Conservation (phyloP, 768 basidiomycete genomes). For the Tephrocybe sp. region DNA sequence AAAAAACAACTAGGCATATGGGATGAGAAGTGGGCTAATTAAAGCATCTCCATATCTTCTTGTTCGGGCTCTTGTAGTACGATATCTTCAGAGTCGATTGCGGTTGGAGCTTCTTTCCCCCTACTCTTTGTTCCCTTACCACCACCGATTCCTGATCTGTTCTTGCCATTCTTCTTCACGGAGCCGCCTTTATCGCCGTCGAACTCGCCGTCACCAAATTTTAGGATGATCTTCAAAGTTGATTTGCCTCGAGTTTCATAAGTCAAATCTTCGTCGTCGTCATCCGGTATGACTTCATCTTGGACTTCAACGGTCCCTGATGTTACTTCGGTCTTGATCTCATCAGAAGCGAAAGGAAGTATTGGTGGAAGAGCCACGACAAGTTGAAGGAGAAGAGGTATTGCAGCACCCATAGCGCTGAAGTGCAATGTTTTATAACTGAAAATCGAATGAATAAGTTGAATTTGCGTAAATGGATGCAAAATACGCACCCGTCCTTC, state of each 20-base stretch:
- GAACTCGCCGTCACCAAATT: slow-evolving; percentile 61
- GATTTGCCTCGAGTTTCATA: slow-evolving; percentile 74
- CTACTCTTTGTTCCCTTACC: slow-evolving; percentile 1
- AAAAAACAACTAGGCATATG: too few relatives aligned
- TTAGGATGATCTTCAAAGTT: slow-evolving; percentile 58
- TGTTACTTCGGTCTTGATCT: slow-evolving; percentile 59
- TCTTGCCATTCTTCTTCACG: slow-evolving; percentile 18
- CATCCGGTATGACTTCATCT: slow-evolving; percentile 78
- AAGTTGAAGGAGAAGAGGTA: slow-evolving; percentile 75
- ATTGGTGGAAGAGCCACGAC: slow-evolving; percentile 69
- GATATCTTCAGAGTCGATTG: slow-evolving; percentile 23
- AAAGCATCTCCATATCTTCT: slow-evolving; percentile 36
- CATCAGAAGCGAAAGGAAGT: slow-evolving; percentile 63
- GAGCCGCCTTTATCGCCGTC: slow-evolving; percentile 36
- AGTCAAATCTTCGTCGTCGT: slow-evolving; percentile 67
- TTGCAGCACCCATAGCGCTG: slow-evolving; percentile 87
- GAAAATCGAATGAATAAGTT: not conserved
- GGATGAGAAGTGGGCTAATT: too few relatives aligned
- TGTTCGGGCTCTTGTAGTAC: slow-evolving; percentile 45
- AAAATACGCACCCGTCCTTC: slow-evolving; percentile 60
- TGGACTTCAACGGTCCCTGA: slow-evolving; percentile 74
- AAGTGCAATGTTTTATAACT: slow-evolving; percentile 77
- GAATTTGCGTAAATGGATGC: not conserved
- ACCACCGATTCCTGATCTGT: slow-evolving; percentile 7
- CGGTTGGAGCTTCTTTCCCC: slow-evolving; percentile 9